phyloP scores from a whole-genome alignment of 495 filamentous ascomycete species.

The Xylaria intraflava region DNA sequence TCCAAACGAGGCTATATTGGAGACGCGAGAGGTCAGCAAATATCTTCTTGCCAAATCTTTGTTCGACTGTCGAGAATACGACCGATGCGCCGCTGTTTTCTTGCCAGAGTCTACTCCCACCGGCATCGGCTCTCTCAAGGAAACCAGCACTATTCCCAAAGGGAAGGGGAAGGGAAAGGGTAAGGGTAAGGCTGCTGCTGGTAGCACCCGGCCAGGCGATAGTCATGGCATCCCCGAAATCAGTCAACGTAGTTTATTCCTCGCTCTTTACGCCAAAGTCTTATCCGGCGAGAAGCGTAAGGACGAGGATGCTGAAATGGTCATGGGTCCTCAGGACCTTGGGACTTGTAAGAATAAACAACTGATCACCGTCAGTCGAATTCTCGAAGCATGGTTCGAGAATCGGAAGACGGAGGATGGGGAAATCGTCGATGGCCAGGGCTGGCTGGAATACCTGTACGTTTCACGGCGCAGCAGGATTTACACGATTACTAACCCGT shows the following conservation, averaged over 20 bases:
- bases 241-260: constrained; percentile 87
- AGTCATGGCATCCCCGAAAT: constrained; percentile 35
- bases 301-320: constrained; percentile 96
- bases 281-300: constrained; percentile 92
- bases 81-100: constrained; percentile 88
- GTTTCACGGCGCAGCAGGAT: not conserved
- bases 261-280: constrained; percentile 86
- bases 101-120: constrained; percentile 65
- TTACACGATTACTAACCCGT: not conserved
- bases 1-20: constrained; percentile 65
- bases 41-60: constrained; percentile 91
- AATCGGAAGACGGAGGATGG: constrained; percentile 52
- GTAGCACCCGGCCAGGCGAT: constrained; percentile 12
- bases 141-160: constrained; percentile 35
- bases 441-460: constrained; percentile 88
- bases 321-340: constrained; percentile 85
- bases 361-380: constrained; percentile 63
- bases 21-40: constrained; percentile 70
- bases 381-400: constrained; percentile 69
- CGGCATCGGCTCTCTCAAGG: constrained; percentile 48
- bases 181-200: constrained; percentile 47
- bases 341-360: constrained; percentile 79
- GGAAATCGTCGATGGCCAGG: constrained; percentile 58
- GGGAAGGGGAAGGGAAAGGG: constrained; percentile 39
- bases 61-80: constrained; percentile 93